Conservation (phyloP, 345 rosid species). For the Sisymbrium altissimum region DNA sequence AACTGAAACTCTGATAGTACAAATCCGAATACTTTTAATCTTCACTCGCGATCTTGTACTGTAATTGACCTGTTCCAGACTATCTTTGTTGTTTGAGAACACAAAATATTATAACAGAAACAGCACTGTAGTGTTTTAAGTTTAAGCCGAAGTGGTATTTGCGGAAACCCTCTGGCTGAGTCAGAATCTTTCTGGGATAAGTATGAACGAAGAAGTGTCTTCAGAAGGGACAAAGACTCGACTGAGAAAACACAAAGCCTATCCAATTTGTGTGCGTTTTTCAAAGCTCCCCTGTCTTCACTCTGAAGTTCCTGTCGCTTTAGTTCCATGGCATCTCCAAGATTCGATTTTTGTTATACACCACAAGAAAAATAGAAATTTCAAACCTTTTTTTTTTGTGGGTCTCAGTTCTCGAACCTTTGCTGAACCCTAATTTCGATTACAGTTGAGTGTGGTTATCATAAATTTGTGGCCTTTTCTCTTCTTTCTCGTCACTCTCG, state of each 20-base stretch:
- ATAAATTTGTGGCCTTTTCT: slow-evolving; percentile 1
- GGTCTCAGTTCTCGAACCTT: slow-evolving; percentile 10
- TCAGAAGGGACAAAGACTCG: neutral
- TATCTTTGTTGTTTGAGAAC: neutral
- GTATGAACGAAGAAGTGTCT: neutral
- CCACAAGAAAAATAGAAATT: neutral
- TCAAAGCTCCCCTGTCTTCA: neutral
- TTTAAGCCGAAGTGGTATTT: neutral
- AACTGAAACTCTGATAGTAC: neutral
- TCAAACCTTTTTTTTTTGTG: neutral
- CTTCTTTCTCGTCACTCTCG: neutral
- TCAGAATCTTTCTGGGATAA: neutral
- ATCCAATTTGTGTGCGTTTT: slow-evolving; percentile 26
- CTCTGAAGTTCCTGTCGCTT: slow-evolving; percentile 1
- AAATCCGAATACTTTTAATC: neutral
- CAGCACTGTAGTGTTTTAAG: neutral
- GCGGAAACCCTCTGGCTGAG: slow-evolving; percentile 2
- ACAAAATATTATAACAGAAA: neutral
- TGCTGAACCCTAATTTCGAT: slow-evolving; percentile 5
- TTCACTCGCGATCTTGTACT: neutral
- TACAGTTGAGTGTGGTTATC: neutral
- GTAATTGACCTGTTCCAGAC: neutral
- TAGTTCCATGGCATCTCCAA: slow-evolving; percentile 21
- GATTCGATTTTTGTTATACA: neutral
- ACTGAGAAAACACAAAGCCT: slow-evolving; percentile 3